A percentile compares a stretch with the other conserved stretches of the same genome.
Conservation (phyloP, 2,329 filamentous ascomycete species). For the Exophiala alcalophila region DNA sequence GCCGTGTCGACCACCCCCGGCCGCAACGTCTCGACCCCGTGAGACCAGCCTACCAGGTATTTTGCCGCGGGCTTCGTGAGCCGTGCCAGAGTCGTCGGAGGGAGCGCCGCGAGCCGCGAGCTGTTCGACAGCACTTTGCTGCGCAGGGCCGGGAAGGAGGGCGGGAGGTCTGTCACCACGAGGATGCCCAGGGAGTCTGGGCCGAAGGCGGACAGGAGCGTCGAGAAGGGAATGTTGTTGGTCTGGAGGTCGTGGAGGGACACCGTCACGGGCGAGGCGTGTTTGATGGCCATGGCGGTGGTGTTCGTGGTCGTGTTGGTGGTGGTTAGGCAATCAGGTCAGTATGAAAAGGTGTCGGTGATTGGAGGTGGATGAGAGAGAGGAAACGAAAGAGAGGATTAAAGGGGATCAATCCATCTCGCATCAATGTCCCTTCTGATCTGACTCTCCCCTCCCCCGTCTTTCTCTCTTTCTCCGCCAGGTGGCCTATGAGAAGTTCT, state of each 20-base stretch:
- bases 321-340: too few species aligned
- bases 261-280: constrained; percentile 26
- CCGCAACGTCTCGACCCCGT: constrained; percentile 62
- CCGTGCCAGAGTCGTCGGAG: constrained; percentile 61
- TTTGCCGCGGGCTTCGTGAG: constrained; percentile 49
- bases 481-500: too few species aligned
- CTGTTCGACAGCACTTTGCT: constrained; percentile 76
- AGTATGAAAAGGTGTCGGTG: too few species aligned
- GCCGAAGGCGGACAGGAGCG: constrained; percentile 70
- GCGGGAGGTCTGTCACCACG: constrained; percentile 80
- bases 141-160: constrained; percentile 68
- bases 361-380: background rate
- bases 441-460: background rate
- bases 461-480: too few species aligned
- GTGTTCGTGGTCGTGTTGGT: background rate
- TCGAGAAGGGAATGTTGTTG: constrained; percentile 41
- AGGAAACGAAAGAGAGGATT: background rate
- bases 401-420: background rate
- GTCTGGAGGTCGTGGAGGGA: constrained; percentile 25
- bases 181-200: constrained; percentile 88
- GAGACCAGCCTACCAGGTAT: constrained; percentile 63
- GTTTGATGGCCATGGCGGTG: constrained; percentile 18
- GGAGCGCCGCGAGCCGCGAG: constrained; percentile 81
- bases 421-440: background rate
- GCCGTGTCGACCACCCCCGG: constrained; percentile 60